These are phyloP conservation scores for Kluyveromyces sp. DNA, from an alignment of 1,139 yeast genomes.

Conservation along the genomic window DNA sequence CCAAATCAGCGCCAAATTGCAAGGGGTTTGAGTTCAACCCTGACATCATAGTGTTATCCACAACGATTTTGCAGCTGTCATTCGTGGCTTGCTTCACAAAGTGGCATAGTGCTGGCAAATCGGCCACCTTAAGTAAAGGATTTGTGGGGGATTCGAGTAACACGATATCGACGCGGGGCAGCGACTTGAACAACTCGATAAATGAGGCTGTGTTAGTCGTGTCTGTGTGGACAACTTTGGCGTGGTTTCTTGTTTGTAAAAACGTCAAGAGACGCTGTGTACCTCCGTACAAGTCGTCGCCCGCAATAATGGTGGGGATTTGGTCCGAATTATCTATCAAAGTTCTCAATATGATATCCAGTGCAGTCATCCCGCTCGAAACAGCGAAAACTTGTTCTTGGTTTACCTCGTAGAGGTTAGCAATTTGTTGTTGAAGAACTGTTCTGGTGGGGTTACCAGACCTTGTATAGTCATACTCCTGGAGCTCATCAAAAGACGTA, in stretches of 20 bases:
- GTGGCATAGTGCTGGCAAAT: constrained; percentile 56
- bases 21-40: constrained; percentile 81
- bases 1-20: constrained; percentile 80
- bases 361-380: constrained; percentile 86
- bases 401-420: constrained; percentile 53
- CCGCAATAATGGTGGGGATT: constrained; percentile 52
- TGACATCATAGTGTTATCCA: constrained; percentile 95
- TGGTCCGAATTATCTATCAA: constrained; percentile 39
- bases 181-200: constrained; percentile 34
- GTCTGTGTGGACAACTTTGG: constrained; percentile 69
- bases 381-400: constrained; percentile 73
- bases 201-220: constrained; percentile 55
- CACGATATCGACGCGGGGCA: constrained; percentile 42
- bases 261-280: constrained; percentile 78
- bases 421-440: constrained; percentile 65
- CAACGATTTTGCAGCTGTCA: constrained; percentile 69
- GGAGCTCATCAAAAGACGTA: constrained; percentile 49
- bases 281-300: constrained; percentile 91
- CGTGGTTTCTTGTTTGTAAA: constrained; percentile 56
- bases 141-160: constrained; percentile 87
- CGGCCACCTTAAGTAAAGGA: constrained; percentile 82
- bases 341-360: constrained; percentile 68
- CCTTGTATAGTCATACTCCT: constrained; percentile 79
- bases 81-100: constrained; percentile 54
- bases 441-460: constrained; percentile 94